phyloP scores from a whole-genome alignment of 345 rosid genomes.

The Moricandia moricandioides region DNA sequence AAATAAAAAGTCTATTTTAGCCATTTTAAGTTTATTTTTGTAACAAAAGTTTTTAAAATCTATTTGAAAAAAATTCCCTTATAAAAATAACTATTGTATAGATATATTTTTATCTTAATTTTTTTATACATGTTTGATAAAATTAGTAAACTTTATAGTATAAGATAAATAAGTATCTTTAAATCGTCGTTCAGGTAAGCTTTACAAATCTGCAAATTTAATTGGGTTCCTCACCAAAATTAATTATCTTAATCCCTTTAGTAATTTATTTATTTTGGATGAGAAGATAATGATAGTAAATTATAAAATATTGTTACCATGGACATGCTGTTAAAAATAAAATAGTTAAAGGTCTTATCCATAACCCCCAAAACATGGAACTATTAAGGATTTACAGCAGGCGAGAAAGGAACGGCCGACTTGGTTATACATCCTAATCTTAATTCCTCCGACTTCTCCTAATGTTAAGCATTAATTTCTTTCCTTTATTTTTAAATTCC shows the following conservation, averaged over 20 bases:
- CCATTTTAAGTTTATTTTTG: no score
- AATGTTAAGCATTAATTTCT: constrained; percentile 26
- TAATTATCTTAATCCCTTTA: neutral
- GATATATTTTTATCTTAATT: no score
- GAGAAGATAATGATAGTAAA: neutral
- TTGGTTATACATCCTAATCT: constrained; percentile 36
- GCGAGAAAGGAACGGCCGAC: constrained; percentile 30
- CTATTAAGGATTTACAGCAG: constrained; percentile 22
- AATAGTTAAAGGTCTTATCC: constrained; percentile 17
- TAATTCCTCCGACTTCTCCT: constrained; percentile 26
- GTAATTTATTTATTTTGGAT: neutral
- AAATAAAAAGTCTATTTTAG: no score
- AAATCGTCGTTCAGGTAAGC: neutral
- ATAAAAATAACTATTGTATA: neutral
- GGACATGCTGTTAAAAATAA: constrained; percentile 4
- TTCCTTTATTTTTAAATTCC: neutral
- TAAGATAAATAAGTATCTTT: neutral
- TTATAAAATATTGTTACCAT: constrained; percentile 13
- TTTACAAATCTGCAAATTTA: neutral
- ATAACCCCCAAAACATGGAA: constrained; percentile 26
- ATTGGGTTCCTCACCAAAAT: neutral
- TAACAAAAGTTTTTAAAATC: no score
- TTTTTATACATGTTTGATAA: no score
- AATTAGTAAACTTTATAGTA: no score
- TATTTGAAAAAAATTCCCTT: no score